A percentile compares a stretch with the other conserved stretches of the same genome.
Evolutionary conservation across 2,329 filamentous ascomycete species (phyloP).

Genomic region (Calonectria naviculata): DNA sequence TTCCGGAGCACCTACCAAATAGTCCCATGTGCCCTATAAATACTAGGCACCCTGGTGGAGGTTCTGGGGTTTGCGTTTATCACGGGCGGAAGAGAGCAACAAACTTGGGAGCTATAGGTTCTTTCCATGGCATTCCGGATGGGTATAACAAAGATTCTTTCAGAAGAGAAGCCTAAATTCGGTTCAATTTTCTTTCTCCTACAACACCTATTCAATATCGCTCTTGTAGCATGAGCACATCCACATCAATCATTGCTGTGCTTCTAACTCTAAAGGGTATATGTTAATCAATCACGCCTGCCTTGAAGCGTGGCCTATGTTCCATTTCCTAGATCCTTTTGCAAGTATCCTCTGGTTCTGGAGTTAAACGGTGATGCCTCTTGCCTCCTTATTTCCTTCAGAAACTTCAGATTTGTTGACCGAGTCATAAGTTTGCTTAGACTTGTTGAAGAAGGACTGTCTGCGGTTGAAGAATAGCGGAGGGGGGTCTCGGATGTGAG

Average conservation of each 20-base stretch:
- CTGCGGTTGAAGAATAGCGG: constrained; percentile 33
- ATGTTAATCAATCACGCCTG: not conserved
- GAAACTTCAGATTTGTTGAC: constrained; percentile 19
- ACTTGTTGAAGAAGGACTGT: constrained; percentile 27
- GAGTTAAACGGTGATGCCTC: not conserved
- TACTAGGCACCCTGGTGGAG: constrained; percentile 54
- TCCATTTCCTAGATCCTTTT: not conserved
- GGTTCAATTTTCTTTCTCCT: not conserved
- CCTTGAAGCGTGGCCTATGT: not conserved
- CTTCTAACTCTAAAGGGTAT: constrained; percentile 4
- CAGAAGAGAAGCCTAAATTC: not conserved
- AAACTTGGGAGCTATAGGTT: not conserved
- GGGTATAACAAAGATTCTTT: not conserved
- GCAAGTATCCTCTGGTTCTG: not conserved
- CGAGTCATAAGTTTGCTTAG: constrained; percentile 23
- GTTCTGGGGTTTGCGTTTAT: constrained; percentile 62
- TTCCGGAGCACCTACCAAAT: constrained; percentile 62
- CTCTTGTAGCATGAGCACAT: not conserved
- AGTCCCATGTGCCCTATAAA: constrained; percentile 65
- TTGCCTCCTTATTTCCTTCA: constrained; percentile 15
- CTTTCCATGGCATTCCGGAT: not conserved
- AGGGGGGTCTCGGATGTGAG: constrained; percentile 44
- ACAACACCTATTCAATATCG: not conserved
- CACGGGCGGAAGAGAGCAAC: constrained; percentile 52
- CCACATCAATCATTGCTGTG: not conserved